Conservation (phyloP, 306 rosid genomes). For the Dalbergia oliveri region DNA sequence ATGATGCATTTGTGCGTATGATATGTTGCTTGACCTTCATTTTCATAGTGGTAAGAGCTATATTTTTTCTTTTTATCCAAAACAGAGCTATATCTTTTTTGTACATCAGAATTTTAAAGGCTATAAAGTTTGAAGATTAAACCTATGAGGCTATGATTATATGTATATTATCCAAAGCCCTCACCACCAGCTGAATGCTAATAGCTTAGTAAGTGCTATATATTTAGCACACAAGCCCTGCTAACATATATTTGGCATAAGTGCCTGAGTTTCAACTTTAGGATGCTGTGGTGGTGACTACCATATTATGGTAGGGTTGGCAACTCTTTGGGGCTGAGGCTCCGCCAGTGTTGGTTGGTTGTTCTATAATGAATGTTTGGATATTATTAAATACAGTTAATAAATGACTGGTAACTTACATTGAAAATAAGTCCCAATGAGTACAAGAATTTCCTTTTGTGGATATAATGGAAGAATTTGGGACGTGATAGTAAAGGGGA, state of each 20-base stretch:
- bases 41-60: slow-evolving; percentile 12
- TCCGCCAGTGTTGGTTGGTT: no score
- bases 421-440: not conserved
- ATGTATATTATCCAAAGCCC: no score
- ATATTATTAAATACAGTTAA: not conserved
- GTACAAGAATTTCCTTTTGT: not conserved
- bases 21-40: slow-evolving; percentile 10
- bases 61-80: not conserved
- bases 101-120: no score
- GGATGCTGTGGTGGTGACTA: slow-evolving; percentile 26
- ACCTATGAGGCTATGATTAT: no score
- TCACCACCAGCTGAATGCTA: no score
- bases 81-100: no score
- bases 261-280: not conserved
- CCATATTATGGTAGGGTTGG: not conserved
- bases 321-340: not conserved
- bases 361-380: not conserved
- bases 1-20: slow-evolving; percentile 1
- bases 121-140: no score
- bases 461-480: not conserved
- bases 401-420: not conserved
- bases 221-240: not conserved
- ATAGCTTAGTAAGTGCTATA: slow-evolving; percentile 3
- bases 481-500: not conserved
- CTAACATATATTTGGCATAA: not conserved